Conservation (phyloP, 1,139 yeast species). For the Petasospora fabianii region DNA sequence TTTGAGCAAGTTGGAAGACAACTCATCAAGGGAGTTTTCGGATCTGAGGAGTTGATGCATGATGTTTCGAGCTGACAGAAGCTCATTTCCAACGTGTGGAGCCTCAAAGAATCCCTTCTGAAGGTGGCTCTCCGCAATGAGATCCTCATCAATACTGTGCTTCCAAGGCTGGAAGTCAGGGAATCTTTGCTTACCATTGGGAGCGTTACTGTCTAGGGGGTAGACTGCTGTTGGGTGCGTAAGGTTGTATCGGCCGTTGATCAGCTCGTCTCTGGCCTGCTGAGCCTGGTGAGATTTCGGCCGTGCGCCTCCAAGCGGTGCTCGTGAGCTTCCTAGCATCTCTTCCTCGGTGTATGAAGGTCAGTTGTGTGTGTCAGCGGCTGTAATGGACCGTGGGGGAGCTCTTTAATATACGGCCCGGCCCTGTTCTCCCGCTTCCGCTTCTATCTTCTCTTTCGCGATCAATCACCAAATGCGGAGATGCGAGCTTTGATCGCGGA, state of each 20-base stretch:
- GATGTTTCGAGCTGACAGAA: conserved; percentile 50
- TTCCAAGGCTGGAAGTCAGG: conserved; percentile 86
- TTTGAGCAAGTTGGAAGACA: conserved; percentile 56
- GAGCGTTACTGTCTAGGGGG: conserved; percentile 20
- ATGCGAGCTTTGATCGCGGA: no score
- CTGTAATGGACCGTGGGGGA: no score
- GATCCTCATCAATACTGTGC: conserved; percentile 55
- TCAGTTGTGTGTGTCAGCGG: no score
- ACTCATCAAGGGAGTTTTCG: conserved; percentile 56
- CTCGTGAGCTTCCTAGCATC: conserved; percentile 9
- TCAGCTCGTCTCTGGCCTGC: conserved; percentile 24
- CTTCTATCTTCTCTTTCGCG: no score
- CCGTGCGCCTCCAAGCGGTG: conserved; percentile 6
- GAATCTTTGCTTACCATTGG: conserved; percentile 13
- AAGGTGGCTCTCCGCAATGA: conserved; percentile 43
- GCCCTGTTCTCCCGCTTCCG: no score
- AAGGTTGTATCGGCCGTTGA: conserved; percentile 22
- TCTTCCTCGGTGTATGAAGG: no score
- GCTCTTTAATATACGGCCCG: no score
- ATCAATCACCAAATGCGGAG: no score
- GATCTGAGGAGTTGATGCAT: conserved; percentile 39
- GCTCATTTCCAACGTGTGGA: conserved; percentile 55
- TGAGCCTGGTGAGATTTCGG: conserved; percentile 18
- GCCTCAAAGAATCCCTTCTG: conserved; percentile 58
- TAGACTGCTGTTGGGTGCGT: conserved; percentile 23